Evolutionary conservation across 345 rosid species (phyloP), one percentile per base, ranked within the genome.

Genomic region (Citropsis articulata): DNA sequence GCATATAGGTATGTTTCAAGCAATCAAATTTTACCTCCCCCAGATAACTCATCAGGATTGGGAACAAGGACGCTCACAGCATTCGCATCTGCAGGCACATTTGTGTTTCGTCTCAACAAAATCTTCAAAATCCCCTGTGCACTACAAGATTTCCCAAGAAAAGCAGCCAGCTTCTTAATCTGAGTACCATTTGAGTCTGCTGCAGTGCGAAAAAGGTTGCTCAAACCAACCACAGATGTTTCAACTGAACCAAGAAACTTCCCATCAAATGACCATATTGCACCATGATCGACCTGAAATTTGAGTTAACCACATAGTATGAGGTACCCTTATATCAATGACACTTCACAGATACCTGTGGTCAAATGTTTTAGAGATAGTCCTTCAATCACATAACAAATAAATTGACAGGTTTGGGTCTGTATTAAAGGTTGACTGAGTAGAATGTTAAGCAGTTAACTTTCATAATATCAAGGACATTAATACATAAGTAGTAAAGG

Each of bases 171-270:
- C 79, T 84, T 85, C 85, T 92, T 92, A 42, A 95, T 87, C 82
- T 86, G 88, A 66, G 87, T 75, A 72, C 97, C 98, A 75, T 89
- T 84, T 69, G 81, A 72, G 82, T 95, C 98, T 31, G 86, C 83
- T 80, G 86, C 84, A 60, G 86, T 75, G 33, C 81, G 88, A 61
- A 91, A 93, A 78, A 95, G 89, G 84, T 95, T 89, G 84, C 94
- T 91, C 77, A 95, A 86, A 71, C 98, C 98, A 79, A 92, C 97
- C 42, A 89, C 93, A 80, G 95, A 93, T 75, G 92, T 83, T 86
- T 95, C 94, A 83, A 91, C 94, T 40, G 78, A 84, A 73, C 94
- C 92, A 42, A 91, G 86, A 78, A 83, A 84, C 75, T 89, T 86
- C 65, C 56, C 65, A 75, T 53, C 81, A 63, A 16, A 75, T 67